Percentiles rank a stretch among this genome's conserved stretches.
Evolutionary conservation across 2,329 filamentous ascomycete species (phyloP).

Genomic region (Monosporascus sp.): DNA sequence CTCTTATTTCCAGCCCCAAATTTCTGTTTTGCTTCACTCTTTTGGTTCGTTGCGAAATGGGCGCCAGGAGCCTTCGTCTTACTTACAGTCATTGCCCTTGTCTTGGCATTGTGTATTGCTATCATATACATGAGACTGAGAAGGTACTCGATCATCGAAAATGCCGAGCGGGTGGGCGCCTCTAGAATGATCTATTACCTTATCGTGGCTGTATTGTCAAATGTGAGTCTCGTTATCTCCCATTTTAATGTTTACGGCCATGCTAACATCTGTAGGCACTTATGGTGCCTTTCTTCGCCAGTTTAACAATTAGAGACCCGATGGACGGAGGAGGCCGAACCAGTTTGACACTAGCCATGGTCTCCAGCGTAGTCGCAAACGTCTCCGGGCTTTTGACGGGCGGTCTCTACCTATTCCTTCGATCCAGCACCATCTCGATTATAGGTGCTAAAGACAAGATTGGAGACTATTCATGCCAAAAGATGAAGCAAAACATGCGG

Average conservation of each 20-base stretch:
- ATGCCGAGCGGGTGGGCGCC: constrained; percentile 56
- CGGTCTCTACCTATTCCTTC: constrained; percentile 61
- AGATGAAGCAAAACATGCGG: constrained; percentile 31
- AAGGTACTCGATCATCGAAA: constrained; percentile 48
- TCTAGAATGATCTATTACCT: constrained; percentile 68
- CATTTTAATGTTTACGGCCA: not conserved
- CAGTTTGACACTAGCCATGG: constrained; percentile 51
- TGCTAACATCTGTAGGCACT: constrained; percentile 41
- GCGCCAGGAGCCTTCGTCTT: constrained; percentile 52
- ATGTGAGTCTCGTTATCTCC: constrained; percentile 37
- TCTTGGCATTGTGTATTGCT: constrained; percentile 45
- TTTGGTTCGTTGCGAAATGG: constrained; percentile 62
- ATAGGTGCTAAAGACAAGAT: constrained; percentile 44
- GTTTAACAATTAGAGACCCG: constrained; percentile 41
- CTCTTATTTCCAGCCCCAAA: constrained; percentile 50
- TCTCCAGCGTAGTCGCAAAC: constrained; percentile 61
- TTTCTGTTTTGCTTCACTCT: constrained; percentile 61
- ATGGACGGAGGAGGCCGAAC: constrained; percentile 33
- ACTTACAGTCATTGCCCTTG: constrained; percentile 43
- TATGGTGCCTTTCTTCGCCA: constrained; percentile 60
- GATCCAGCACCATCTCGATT: constrained; percentile 55
- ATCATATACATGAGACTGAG: constrained; percentile 54
- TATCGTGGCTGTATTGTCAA: constrained; percentile 49
- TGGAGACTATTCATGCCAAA: constrained; percentile 41
- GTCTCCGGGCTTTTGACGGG: constrained; percentile 61